Conservation (phyloP, 225 moss, liverwort and hornwort species). For the Physcomitrellopsis africana region DNA sequence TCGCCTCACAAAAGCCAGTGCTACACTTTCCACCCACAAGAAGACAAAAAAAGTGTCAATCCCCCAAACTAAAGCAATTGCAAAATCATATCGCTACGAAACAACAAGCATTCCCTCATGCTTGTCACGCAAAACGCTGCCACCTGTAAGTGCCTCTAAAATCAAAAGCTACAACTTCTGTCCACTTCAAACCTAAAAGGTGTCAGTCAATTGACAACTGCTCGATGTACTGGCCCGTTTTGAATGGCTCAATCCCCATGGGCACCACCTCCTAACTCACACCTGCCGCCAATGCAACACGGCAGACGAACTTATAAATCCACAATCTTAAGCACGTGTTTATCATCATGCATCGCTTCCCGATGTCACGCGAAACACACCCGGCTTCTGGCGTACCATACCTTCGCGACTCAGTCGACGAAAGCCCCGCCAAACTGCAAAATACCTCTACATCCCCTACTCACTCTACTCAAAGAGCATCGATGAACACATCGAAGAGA, state of each 20-base stretch:
- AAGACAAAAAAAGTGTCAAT: constrained; percentile 17
- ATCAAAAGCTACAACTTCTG: constrained; percentile 1
- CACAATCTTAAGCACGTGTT: constrained; percentile 11
- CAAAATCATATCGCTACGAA: constrained; percentile 5
- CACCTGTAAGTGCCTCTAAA: constrained; percentile 23
- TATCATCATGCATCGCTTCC: background rate
- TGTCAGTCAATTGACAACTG: background rate
- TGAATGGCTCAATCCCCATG: background rate
- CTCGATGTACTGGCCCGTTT: constrained; percentile 13
- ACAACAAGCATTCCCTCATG: background rate
- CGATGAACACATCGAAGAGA: no score
- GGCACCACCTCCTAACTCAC: constrained; percentile 36
- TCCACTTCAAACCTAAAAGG: constrained; percentile 21
- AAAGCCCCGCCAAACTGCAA: background rate
- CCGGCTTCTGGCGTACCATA: background rate
- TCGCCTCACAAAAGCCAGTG: constrained; percentile 2
- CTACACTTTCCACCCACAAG: constrained; percentile 5
- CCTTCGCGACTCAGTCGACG: no score
- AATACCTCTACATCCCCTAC: background rate
- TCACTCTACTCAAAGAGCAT: background rate
- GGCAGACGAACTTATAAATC: background rate
- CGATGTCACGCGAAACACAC: background rate
- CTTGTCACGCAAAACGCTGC: constrained; percentile 7
- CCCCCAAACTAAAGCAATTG: constrained; percentile 8
- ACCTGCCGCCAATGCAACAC: constrained; percentile 24